phyloP scores from a whole-genome alignment of 768 basidiomycete species.

The Psilocybe azurescens region DNA sequence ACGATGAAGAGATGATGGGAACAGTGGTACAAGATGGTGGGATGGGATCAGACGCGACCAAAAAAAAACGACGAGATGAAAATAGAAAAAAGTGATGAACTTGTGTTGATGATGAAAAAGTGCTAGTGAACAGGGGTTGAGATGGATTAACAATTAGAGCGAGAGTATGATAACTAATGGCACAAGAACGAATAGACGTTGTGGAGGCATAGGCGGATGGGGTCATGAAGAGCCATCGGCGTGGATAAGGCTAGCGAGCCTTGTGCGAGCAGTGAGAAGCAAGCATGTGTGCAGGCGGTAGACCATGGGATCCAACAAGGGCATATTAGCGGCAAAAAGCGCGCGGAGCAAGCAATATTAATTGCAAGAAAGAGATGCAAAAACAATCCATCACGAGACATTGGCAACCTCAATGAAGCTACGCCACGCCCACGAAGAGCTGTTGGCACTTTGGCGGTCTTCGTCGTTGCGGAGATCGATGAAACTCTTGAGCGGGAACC shows the following conservation, averaged over 20 bases:
- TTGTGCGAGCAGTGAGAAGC: neutral
- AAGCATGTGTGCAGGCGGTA: too few species aligned
- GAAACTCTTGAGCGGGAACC: slow-evolving; percentile 67
- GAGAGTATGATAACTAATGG: neutral
- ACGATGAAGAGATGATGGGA: too few species aligned
- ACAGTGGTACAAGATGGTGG: neutral
- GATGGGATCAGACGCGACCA: neutral
- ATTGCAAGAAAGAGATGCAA: neutral
- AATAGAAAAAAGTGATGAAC: neutral
- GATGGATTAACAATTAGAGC: neutral
- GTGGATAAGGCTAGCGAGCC: neutral
- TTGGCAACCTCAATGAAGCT: slow-evolving; percentile 66
- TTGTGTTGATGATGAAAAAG: neutral
- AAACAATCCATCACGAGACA: slow-evolving; percentile 28
- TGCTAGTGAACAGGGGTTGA: neutral
- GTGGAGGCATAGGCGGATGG: slow-evolving; percentile 2
- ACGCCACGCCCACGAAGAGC: slow-evolving; percentile 59
- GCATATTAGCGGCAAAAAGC: neutral
- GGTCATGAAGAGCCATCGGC: neutral
- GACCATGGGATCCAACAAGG: too few species aligned
- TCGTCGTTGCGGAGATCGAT: slow-evolving; percentile 54
- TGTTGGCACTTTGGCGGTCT: slow-evolving; percentile 5
- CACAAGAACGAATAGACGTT: slow-evolving; percentile 4
- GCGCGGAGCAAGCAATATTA: neutral
- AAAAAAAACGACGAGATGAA: neutral